These are phyloP conservation scores for Naumovozyma dairenensis DNA, from an alignment of 805 yeast species.

Conservation along the genomic window DNA sequence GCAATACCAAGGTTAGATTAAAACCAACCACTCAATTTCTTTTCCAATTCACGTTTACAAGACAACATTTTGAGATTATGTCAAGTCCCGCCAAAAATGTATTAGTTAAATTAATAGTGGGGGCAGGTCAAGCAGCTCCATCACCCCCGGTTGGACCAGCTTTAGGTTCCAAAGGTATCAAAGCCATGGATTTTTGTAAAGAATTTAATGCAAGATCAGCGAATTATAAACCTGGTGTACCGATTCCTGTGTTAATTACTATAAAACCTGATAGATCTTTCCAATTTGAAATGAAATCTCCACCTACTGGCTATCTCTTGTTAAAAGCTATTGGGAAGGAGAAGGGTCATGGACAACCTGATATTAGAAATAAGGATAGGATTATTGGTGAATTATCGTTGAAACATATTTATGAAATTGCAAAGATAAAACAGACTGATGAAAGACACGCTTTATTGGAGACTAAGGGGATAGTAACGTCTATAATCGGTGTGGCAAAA, in stretches of 20 bases:
- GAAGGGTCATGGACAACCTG: conserved; percentile 66
- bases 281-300: conserved; percentile 76
- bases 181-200: conserved; percentile 96
- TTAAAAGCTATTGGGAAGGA: conserved; percentile 60
- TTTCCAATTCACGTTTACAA: no score
- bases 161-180: conserved; percentile 94
- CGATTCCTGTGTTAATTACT: conserved; percentile 76
- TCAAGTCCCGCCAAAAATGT: conserved; percentile 44
- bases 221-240: conserved; percentile 72
- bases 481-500: conserved; percentile 80
- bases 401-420: conserved; percentile 90
- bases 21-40: no score
- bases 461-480: conserved; percentile 67
- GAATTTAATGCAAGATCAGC: conserved; percentile 97
- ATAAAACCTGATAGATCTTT: conserved; percentile 92
- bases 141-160: conserved; percentile 99
- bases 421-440: conserved; percentile 85
- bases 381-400: conserved; percentile 59
- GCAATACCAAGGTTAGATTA: no score
- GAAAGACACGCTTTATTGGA: conserved; percentile 62
- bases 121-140: conserved; percentile 97
- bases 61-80: no score
- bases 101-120: conserved; percentile 80
- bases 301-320: conserved; percentile 82
- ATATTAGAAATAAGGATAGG: conserved; percentile 14